Evolutionary conservation across 768 basidiomycete species (phyloP).

Genomic region (Sporobolomyces roseus): DNA sequence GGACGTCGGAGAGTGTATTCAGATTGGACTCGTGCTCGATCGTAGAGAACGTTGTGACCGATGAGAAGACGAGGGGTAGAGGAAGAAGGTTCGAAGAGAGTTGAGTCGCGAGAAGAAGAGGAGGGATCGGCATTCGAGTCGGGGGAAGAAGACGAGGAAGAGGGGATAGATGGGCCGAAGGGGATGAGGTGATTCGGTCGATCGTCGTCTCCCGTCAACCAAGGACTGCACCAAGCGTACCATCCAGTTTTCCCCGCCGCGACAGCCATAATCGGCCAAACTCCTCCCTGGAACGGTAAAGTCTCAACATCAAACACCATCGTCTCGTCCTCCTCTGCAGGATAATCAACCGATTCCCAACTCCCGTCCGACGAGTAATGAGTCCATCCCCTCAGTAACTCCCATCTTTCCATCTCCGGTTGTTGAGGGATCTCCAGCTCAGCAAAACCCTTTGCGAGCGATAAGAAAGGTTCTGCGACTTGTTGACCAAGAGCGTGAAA

Average conservation of each 20-base stretch:
- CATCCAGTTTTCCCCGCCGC: constrained; percentile 77
- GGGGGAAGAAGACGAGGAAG: background rate
- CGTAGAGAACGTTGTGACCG: constrained; percentile 94
- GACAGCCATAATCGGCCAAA: constrained; percentile 78
- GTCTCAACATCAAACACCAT: constrained; percentile 93
- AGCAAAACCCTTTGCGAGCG: constrained; percentile 62
- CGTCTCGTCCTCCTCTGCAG: constrained; percentile 56
- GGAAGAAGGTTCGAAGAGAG: constrained; percentile 46
- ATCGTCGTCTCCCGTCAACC: constrained; percentile 66
- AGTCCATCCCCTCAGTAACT: constrained; percentile 73
- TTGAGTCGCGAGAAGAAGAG: constrained; percentile 43
- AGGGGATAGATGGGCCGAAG: constrained; percentile 54
- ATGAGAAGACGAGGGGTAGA: constrained; percentile 62
- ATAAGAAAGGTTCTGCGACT: constrained; percentile 71
- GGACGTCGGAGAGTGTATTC: constrained; percentile 72
- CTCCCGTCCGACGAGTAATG: constrained; percentile 72
- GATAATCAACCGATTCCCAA: constrained; percentile 66
- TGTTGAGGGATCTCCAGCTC: constrained; percentile 59
- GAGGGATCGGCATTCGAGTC: too few relatives aligned
- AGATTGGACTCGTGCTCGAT: constrained; percentile 72
- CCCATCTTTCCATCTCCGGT: constrained; percentile 55
- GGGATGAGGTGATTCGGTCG: constrained; percentile 67
- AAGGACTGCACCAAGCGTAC: constrained; percentile 96
- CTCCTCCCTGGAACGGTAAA: constrained; percentile 70
- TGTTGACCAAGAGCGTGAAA: constrained; percentile 72